Base-by-base conservation (phyloP, 2,329 filamentous ascomycete species). In the Laburnicola sp. region DNA sequence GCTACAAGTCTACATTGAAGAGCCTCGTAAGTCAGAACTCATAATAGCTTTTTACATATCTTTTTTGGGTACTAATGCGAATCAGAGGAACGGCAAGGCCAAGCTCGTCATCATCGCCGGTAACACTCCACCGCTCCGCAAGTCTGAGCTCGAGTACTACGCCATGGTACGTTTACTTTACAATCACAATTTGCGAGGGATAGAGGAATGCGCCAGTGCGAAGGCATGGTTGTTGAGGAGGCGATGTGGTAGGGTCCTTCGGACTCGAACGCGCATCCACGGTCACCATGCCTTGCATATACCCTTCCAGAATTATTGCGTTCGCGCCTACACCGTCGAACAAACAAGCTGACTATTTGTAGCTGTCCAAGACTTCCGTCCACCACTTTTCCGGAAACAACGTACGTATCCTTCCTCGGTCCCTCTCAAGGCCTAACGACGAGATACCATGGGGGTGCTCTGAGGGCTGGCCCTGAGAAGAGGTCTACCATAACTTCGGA, bases 311-410 rank as follows among this genome's bases (percentile, higher is more conserved):
- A 16, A 16, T 16, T 30, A 30, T 30, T 6, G 10, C 28, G 6
- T 30, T 30, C 28, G 28, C 28, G 16, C 16, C 16, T 16, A 16
- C 16, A 16, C 16, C 16, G 16, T 16, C 16, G 16, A 16, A 16
- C 16, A 16, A 16, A 16, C 16, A 16, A 16, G 30, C 43, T 51
- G 34, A 51, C 49, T 26, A 16, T 28, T 8, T 23, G 32, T 16
- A 54, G 50, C 79, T 96, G 72, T 87, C 86, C 77, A 96, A 97
- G 87, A 90, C 88, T 71, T 86, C 88, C 63, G 93, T 97, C 73
- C 93, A 97, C 85, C 94, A 99, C 85, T 97, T 97, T 82, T 84
- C 84, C 68, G 94, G 94, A 73, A 96, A 95, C 87, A 97, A 97
- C 86, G 93, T 97, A 87, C 88, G 93, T 91, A 58, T 44, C 48